Conservation (phyloP, 306 rosid genomes). For the Pterocarpus macrocarpus region DNA sequence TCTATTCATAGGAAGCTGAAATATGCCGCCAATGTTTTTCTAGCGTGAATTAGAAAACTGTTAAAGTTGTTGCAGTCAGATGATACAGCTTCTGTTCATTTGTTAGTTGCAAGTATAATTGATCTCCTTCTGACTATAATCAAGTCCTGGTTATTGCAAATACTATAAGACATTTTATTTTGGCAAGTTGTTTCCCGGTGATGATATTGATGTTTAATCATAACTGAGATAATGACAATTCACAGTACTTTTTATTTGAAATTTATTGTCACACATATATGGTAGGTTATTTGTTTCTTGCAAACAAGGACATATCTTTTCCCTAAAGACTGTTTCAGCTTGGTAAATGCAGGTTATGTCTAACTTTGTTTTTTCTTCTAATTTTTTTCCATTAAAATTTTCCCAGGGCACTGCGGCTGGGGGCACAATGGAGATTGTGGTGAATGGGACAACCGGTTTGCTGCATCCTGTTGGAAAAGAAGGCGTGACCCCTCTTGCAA, state of each 20-base stretch:
- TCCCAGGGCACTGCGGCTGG: conserved; percentile 92
- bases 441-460: conserved; percentile 79
- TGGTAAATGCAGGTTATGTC: conserved; percentile 6
- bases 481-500: conserved; percentile 73
- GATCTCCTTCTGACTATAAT: conserved; percentile 4
- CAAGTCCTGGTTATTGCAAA: conserved; percentile 23
- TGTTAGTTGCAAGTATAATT: conserved; percentile 8
- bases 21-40: conserved; percentile 18
- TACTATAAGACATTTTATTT: not conserved
- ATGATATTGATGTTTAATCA: conserved; percentile 21
- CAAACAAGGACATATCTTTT: not conserved
- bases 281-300: conserved; percentile 23
- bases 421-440: conserved; percentile 93
- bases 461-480: conserved; percentile 86
- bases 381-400: not conserved
- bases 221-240: not conserved
- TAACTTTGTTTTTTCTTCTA: not conserved
- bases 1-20: not conserved
- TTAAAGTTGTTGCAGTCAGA: conserved; percentile 15
- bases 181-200: not conserved
- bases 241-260: not conserved
- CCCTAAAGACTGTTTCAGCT: not conserved
- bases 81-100: conserved; percentile 9
- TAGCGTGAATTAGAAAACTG: not conserved
- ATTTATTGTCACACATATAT: not conserved